Base-by-base conservation (phyloP, 257 asterid genomes). In the Solanum chmielewskii region DNA sequence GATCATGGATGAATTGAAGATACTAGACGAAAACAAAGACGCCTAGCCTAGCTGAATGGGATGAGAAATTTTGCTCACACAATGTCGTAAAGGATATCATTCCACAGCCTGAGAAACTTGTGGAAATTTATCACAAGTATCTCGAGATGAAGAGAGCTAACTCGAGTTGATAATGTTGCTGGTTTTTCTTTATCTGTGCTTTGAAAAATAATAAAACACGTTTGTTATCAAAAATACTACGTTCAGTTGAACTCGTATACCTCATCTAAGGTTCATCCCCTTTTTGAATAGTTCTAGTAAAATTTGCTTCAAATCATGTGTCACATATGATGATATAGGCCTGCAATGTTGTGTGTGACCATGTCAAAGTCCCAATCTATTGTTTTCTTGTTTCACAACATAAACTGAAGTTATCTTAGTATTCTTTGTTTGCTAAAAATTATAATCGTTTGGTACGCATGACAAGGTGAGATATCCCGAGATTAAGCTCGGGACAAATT, bases 11-110 rank as follows among this genome's bases (percentile, higher is more conserved):
- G 91, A 85, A 23, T 25, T 77, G 64, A 85, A 86, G 45, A 1
- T 90, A 41, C 76, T 93, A 14, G 93, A 90, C 21, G 77, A 60
- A 85, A 85, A 83, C 84, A 68, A 90, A 86, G 91, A 90, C 74
- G 10, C 95, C 93, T 15, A 39, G 42, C 25, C 11, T 89, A 16
- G 71, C 29, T 11, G 47, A 75, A 74, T 86, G 90, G 89, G 56
- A 20, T 41, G 68, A 73, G 7, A 86, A 45, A 35, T 89, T 89
- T 73, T 52, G 9, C 27, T 74, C 69, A 18, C 27, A 83, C 69
- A 15, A 47, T 15, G 66, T 75, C 11, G 87, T 88, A 5, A 86
- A 88, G 49, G 90, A 76, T 86, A 25, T 84, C 74, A 21, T 39
- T 68, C 35, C 45, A 15, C 87, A 69, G 20, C 5, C 73, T 56